Base-by-base conservation (phyloP, 768 basidiomycete species). In the Suillus subaureus region DNA sequence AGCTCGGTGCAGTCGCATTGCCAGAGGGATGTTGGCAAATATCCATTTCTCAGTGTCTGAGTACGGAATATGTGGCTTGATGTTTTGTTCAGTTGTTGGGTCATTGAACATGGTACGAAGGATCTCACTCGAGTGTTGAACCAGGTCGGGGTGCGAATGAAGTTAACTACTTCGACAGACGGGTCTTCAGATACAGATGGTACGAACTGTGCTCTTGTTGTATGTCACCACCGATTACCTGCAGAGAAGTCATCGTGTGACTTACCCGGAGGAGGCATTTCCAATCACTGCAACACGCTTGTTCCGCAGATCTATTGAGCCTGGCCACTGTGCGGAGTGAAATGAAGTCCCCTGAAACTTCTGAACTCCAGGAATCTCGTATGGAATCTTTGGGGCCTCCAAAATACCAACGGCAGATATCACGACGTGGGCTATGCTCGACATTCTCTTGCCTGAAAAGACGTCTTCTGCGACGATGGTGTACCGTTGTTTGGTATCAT, bases 231-330 rank as follows among this genome's bases (percentile, higher is more conserved):
- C 51, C 3, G 23, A 42, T 23, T 63, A 33, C 43, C 51, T 23
- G 51, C 64, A 39, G 21, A n/a, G 40, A 28, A 51, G 11, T 45
- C 9, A 11, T 43, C 13, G 23, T 43, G n/a, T 51, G 61, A 35
- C 81, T 67, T 71, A 88, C 82, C 83, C 89, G 40, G 86, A 87
- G 64, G 87, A 88, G 1, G 87, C 89, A 72, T 88, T 90, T 51
- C 89, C 89, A 68, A 90, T 83, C 16, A 76, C 67, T 21, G 66
- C 80, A 26, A 82, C 72, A 28, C 70, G 68, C 71, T 86, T 87
- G 8, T 78, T 78, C 9, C 70, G 70, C 28, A 88, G 73, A 13
- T 80, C 74, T 6, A 81, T 75, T 9, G 75, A 74, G 1, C 72
- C 62, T 35, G 80, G 70, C 86, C 87, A 89, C 18, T 76, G 68